phyloP scores from a whole-genome alignment of 2,329 filamentous ascomycete genomes.

The Fusarium sp. region DNA sequence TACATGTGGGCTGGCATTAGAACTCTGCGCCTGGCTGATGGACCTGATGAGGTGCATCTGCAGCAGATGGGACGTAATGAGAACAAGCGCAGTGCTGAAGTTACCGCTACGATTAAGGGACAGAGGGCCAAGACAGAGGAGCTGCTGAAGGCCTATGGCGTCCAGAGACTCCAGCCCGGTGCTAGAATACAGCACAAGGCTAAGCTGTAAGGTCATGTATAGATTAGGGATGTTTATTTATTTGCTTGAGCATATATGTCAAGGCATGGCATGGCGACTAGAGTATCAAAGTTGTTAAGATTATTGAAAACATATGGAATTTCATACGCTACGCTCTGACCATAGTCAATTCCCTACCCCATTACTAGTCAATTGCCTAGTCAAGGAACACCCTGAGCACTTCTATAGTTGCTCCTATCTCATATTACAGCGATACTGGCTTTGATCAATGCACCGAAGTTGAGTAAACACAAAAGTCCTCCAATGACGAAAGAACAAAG shows the following conservation, averaged over 20 bases:
- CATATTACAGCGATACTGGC: background rate
- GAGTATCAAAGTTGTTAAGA: background rate
- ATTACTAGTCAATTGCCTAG: background rate
- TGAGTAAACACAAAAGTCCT: background rate
- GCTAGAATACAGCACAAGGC: conserved; percentile 60
- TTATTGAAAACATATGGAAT: conserved; percentile 13
- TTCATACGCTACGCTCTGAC: background rate
- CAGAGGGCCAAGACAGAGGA: conserved; percentile 75
- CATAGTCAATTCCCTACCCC: background rate
- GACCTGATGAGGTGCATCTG: conserved; percentile 94
- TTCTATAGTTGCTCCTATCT: background rate
- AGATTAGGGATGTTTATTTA: conserved; percentile 25
- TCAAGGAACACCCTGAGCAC: background rate
- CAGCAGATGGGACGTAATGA: conserved; percentile 85
- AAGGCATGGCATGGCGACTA: conserved; percentile 4
- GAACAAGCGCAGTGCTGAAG: conserved; percentile 75
- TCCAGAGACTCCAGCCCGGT: conserved; percentile 62
- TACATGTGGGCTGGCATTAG: conserved; percentile 84
- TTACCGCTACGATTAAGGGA: conserved; percentile 70
- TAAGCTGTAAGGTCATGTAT: conserved; percentile 57
- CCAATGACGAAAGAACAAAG: background rate
- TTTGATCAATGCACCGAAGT: background rate
- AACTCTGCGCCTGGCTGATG: conserved; percentile 88
- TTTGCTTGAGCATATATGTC: conserved; percentile 1
- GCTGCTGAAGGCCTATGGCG: conserved; percentile 71